These are phyloP conservation scores for Brassica carinata DNA, from an alignment of 345 rosid genomes.

Conservation along the genomic window DNA sequence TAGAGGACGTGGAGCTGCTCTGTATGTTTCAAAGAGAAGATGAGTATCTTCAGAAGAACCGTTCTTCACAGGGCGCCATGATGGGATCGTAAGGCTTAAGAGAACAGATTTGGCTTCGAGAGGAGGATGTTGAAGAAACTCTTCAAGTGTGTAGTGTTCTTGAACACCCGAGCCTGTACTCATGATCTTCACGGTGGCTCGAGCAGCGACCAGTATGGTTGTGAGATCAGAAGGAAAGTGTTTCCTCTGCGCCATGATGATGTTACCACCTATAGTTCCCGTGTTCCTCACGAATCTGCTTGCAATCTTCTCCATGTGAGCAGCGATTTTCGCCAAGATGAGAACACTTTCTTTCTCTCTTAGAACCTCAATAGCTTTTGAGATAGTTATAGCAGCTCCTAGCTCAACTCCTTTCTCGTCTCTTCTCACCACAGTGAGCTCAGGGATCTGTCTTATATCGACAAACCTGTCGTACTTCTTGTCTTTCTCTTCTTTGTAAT, in stretches of 20 bases:
- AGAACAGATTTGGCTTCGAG: conserved; percentile 59
- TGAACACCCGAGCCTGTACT: conserved; percentile 27
- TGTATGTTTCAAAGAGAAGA: conserved; percentile 73
- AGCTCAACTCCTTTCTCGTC: conserved; percentile 60
- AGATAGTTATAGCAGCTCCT: conserved; percentile 78
- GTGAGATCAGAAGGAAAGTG: conserved; percentile 86
- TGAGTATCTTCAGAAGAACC: conserved; percentile 20
- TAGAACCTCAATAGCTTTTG: conserved; percentile 66
- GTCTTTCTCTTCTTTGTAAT: conserved; percentile 62
- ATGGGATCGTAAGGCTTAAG: conserved; percentile 53
- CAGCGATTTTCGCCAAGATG: conserved; percentile 47
- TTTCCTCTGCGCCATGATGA: conserved; percentile 77
- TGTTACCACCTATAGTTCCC: conserved; percentile 76
- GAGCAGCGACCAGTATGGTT: conserved; percentile 69
- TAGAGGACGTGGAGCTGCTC: conserved; percentile 80
- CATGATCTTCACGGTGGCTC: conserved; percentile 55
- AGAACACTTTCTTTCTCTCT: conserved; percentile 37
- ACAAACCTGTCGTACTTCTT: conserved; percentile 51
- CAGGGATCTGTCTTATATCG: conserved; percentile 62
- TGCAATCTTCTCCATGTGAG: conserved; percentile 80
- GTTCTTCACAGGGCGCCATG: conserved; percentile 24
- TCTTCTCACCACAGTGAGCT: conserved; percentile 52
- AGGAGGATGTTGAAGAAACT: conserved; percentile 68
- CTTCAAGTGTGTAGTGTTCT: conserved; percentile 61
- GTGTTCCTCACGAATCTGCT: conserved; percentile 62